Conservation (phyloP, 345 rosid species). For the Passiflora organensis region DNA sequence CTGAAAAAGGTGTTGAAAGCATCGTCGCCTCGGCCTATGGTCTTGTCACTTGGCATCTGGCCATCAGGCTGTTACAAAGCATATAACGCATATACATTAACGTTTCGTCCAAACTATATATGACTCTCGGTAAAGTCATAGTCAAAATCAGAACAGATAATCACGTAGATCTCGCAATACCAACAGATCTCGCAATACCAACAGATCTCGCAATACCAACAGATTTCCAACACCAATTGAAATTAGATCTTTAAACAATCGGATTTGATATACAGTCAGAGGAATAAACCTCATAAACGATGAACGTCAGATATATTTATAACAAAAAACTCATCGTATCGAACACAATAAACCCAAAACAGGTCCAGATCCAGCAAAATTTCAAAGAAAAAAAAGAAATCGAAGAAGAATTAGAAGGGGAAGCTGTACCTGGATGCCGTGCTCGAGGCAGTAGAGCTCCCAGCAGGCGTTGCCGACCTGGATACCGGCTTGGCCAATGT, state of each 20-base stretch:
- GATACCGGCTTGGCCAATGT: constrained; percentile 29
- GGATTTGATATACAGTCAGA: neutral
- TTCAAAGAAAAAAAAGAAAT: neutral
- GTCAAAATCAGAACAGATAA: neutral
- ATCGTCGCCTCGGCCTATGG: constrained; percentile 22
- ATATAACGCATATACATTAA: too few species aligned
- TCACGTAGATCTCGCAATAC: too few species aligned
- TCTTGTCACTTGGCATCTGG: constrained; percentile 29
- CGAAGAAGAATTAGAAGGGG: neutral
- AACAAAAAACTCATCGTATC: too few species aligned
- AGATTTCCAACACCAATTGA: too few species aligned
- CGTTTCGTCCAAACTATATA: too few species aligned
- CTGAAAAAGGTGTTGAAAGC: constrained; percentile 31
- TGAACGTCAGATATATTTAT: too few species aligned
- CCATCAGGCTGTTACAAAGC: constrained; percentile 24
- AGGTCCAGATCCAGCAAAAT: neutral
- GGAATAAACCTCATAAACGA: too few species aligned
- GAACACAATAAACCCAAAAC: too few species aligned
- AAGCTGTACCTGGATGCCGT: constrained; percentile 18
- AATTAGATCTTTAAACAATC: neutral
- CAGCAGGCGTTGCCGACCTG: constrained; percentile 32
- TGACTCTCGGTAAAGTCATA: too few species aligned
- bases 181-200: too few species aligned
- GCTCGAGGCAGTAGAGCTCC: constrained; percentile 31
- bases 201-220: too few species aligned